Evolutionary conservation across 2,329 filamentous ascomycete species (phyloP).

Genomic region (Fusarium floridanum): DNA sequence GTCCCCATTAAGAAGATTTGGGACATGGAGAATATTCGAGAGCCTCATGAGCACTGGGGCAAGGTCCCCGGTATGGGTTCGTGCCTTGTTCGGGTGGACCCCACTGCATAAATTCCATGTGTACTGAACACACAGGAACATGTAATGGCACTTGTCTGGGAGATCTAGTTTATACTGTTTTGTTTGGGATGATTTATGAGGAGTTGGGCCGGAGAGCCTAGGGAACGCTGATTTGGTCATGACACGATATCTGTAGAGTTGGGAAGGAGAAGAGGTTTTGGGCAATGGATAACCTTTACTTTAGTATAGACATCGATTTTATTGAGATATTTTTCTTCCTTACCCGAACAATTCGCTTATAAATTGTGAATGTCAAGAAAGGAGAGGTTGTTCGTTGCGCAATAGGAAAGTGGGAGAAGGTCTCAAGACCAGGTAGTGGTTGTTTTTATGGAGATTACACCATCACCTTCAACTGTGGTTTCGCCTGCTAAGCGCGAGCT

Average conservation of each 20-base stretch:
- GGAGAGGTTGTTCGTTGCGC: no score
- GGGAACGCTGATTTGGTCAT: background rate
- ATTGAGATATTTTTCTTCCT: background rate
- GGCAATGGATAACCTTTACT: background rate
- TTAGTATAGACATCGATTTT: background rate
- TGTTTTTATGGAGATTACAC: no score
- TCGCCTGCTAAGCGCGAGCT: no score
- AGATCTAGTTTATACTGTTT: background rate
- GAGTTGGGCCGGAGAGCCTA: background rate
- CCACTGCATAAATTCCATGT: conserved; percentile 1
- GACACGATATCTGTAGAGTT: background rate
- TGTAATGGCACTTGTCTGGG: background rate
- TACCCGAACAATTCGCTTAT: background rate
- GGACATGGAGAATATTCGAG: conserved; percentile 56
- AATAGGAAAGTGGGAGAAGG: no score
- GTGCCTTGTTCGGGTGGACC: conserved; percentile 48
- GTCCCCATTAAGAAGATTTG: conserved; percentile 56
- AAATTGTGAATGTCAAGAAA: background rate
- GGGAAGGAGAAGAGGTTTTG: background rate
- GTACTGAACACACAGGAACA: background rate
- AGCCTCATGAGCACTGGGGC: conserved; percentile 54
- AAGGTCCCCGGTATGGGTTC: conserved; percentile 53
- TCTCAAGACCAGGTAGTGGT: no score
- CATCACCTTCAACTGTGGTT: no score
- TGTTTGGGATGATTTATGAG: background rate